Evolutionary conservation across 148 eudicot species (phyloP), one percentile per base, ranked within the genome.

Genomic region (Vaccinium myrtillus): DNA sequence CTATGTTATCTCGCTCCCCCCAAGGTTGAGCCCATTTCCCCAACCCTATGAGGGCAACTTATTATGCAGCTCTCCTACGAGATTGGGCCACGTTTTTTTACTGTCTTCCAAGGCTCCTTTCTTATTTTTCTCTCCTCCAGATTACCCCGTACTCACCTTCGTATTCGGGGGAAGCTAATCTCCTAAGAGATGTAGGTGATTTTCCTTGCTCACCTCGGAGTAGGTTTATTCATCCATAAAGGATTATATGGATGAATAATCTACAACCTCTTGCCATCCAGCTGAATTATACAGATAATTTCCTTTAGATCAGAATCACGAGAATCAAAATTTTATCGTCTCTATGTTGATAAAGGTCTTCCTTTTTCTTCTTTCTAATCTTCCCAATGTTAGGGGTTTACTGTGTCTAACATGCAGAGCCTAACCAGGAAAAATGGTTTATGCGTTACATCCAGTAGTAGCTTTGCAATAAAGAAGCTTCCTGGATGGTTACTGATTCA

Each of bases 381-480:
- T 46, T 18, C n/a, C 78, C 54, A 30, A 15, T 21, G 15, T 46
- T 14, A 69, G 39, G 76, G n/a, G 54, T 25, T 75, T 19, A 75
- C 16, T 7, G 25, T 32, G 46, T 16, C 78, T 12, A 76, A 76
- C 9, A 30, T 49, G n/a, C 30, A 19, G 8, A 76, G 50, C n/a
- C n/a, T 32, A 32, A 15, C 46, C 10, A 46, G 53, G 46, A 43
- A 75, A 23, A 43, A 39, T 1, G 18, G 19, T 43, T 1, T 9
- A 46, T 19, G 46, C 46, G 8, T 19, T 18, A 43, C 46, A 73
- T 73, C 8, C 9, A 21, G 15, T 36, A 23, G 30, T 25, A 65
- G 30, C 71, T 65, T 65, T 65, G 71, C 67, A 61, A 61, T 18
- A 61, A 61, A 61, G 67, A 61, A 61, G 67, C 67, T 61, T 61